Conservation (phyloP, 768 basidiomycete species). For the Panaeolus papilionaceus region DNA sequence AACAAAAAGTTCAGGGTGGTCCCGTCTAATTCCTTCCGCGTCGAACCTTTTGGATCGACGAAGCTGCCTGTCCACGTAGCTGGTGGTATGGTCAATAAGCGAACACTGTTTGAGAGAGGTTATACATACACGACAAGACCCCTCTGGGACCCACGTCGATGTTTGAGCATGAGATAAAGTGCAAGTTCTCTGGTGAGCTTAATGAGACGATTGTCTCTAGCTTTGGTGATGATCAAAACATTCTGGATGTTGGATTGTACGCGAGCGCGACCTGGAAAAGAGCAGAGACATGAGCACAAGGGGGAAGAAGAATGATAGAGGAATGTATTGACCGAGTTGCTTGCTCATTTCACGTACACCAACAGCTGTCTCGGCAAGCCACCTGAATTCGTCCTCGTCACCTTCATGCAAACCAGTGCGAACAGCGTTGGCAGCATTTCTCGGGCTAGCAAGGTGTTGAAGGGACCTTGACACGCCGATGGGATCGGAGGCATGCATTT, state of each 20-base stretch:
- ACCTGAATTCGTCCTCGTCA: conserved; percentile 77
- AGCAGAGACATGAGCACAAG: conserved; percentile 21
- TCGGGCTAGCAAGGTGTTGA: conserved; percentile 34
- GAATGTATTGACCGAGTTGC: conserved; percentile 76
- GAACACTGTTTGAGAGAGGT: conserved; percentile 10
- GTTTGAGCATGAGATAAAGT: conserved; percentile 93
- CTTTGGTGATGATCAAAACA: conserved; percentile 96
- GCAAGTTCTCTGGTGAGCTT: conserved; percentile 93
- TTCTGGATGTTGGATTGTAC: conserved; percentile 92
- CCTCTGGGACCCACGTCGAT: conserved; percentile 62
- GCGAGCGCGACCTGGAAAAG: conserved; percentile 78
- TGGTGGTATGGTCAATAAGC: conserved; percentile 35
- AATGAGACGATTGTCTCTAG: conserved; percentile 95
- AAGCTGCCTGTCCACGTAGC: conserved; percentile 95
- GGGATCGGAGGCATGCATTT: conserved; percentile 37
- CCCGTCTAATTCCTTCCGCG: conserved; percentile 83
- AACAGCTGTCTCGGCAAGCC: conserved; percentile 95
- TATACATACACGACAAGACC: conserved; percentile 82
- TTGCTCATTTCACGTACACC: conserved; percentile 99
- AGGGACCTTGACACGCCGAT: conserved; percentile 60
- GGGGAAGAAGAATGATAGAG: conserved; percentile 16
- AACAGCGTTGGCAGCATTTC: conserved; percentile 23
- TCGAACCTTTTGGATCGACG: conserved; percentile 92
- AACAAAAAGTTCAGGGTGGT: conserved; percentile 87
- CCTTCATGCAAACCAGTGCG: conserved; percentile 43